Evolutionary conservation across 139 green algal genomes (phyloP).

Genomic region (Chlorella sp.): DNA sequence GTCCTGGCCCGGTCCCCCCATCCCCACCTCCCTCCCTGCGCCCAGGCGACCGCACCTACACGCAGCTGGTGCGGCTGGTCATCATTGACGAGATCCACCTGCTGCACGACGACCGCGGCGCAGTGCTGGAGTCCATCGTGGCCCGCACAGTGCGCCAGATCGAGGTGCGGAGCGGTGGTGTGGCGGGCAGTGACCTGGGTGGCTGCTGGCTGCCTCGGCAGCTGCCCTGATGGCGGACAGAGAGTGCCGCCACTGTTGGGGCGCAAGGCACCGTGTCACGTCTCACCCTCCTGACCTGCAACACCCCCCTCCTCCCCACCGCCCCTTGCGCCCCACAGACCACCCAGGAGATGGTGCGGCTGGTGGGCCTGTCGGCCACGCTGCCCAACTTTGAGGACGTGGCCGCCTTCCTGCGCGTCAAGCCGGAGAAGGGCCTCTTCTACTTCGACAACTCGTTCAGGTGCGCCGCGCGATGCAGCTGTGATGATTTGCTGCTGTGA

Average conservation of each 20-base stretch:
- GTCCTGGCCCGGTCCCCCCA: too few relatives aligned
- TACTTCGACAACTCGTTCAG: conserved; percentile 97
- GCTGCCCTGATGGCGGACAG: too few relatives aligned
- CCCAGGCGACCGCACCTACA: conserved; percentile 77
- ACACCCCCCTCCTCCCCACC: neutral
- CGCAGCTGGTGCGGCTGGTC: conserved; percentile 91
- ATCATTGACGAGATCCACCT: conserved; percentile 99
- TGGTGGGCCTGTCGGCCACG: conserved; percentile 96
- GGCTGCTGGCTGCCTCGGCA: too few relatives aligned
- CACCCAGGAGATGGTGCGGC: conserved; percentile 93
- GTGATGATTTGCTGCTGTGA: too few relatives aligned
- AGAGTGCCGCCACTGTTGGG: too few relatives aligned
- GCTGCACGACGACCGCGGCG: conserved; percentile 95
- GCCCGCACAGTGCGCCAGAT: conserved; percentile 93
- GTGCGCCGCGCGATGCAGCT: neutral
- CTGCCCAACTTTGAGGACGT: conserved; percentile 99
- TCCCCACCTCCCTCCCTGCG: neutral
- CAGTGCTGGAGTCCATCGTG: conserved; percentile 97
- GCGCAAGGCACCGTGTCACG: too few relatives aligned
- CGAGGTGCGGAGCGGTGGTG: conserved; percentile 40
- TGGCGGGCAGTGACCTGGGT: too few relatives aligned
- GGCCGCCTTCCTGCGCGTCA: conserved; percentile 92
- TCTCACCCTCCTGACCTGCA: too few relatives aligned
- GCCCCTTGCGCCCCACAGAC: conserved; percentile 66
- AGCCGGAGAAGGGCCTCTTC: conserved; percentile 93